Conservation (phyloP, 2,329 filamentous ascomycete genomes). For the Arthrobotrys musiformis region DNA sequence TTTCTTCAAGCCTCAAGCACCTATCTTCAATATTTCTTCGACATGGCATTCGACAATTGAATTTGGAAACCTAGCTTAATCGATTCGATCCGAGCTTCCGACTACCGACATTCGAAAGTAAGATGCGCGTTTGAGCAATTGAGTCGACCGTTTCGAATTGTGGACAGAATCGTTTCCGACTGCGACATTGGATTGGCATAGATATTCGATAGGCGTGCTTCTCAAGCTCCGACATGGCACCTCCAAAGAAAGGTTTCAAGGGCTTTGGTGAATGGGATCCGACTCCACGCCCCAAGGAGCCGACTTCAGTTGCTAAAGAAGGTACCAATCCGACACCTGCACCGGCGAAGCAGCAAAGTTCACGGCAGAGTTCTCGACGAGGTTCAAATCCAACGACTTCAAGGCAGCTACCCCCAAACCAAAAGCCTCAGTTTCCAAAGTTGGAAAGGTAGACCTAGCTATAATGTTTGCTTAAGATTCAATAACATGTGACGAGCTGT, state of each 20-base stretch:
- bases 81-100: neutral
- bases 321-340: slow-evolving; percentile 4
- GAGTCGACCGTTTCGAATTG: neutral
- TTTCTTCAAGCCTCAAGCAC: slow-evolving; percentile 38
- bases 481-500: neutral
- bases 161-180: slow-evolving; percentile 1
- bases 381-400: neutral
- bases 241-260: slow-evolving; percentile 29
- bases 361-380: neutral
- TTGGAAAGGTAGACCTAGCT: neutral
- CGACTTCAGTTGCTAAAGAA: neutral
- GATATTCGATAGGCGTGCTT: neutral
- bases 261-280: slow-evolving; percentile 31
- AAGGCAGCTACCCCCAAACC: neutral
- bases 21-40: slow-evolving; percentile 17
- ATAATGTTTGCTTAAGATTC: neutral
- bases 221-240: slow-evolving; percentile 20
- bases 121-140: neutral
- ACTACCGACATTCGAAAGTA: neutral
- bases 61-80: neutral
- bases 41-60: slow-evolving; percentile 14
- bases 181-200: neutral
- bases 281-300: neutral
- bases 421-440: neutral
- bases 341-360: neutral